A percentile compares a stretch with the other conserved stretches of the same genome.
These are phyloP conservation scores for Globisporangium paddicum DNA, from an alignment of 352 stramenopile species.

Conservation along the genomic window DNA sequence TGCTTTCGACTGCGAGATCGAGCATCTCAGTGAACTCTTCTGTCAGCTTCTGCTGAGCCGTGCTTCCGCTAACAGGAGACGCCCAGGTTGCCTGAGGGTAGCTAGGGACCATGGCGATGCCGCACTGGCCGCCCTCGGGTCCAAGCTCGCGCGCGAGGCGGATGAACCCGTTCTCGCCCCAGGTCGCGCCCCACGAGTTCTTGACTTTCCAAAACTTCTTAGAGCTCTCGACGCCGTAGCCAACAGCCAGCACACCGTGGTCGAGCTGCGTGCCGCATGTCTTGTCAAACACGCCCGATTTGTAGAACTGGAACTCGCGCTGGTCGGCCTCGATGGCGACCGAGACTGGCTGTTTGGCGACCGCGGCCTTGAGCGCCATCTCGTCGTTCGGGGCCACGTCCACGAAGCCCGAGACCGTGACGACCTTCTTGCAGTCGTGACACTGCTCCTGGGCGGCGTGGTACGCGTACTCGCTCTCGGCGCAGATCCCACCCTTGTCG, in stretches of 20 bases:
- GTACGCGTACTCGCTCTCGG: constrained; percentile 83
- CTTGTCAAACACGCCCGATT: constrained; percentile 82
- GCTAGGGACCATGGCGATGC: constrained; percentile 25
- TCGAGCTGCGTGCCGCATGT: constrained; percentile 87
- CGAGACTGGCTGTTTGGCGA: constrained; percentile 93
- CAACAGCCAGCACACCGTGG: constrained; percentile 95
- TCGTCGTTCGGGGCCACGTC: constrained; percentile 59
- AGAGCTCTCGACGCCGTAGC: constrained; percentile 88
- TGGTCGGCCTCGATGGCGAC: constrained; percentile 93
- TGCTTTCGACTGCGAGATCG: constrained; percentile 5
- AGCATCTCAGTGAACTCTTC: not conserved
- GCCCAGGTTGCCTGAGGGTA: constrained; percentile 18
- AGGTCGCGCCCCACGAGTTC: constrained; percentile 97
- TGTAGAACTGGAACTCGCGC: constrained; percentile 97
- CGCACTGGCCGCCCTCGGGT: constrained; percentile 16
- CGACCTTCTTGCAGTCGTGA: constrained; percentile 24
- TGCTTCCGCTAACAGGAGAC: not conserved
- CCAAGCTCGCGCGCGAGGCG: constrained; percentile 73
- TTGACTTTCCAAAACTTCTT: constrained; percentile 84
- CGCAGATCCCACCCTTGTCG: constrained; percentile 66
- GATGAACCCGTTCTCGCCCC: constrained; percentile 94
- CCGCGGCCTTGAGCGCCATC: constrained; percentile 67
- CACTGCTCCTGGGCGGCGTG: constrained; percentile 28
- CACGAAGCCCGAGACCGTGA: constrained; percentile 42
- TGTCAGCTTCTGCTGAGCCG: not conserved